Percentiles rank a stretch among this genome's conserved stretches.
Conservation (phyloP, 805 yeast species). For the Schwanniomyces pseudopolymorphus region DNA sequence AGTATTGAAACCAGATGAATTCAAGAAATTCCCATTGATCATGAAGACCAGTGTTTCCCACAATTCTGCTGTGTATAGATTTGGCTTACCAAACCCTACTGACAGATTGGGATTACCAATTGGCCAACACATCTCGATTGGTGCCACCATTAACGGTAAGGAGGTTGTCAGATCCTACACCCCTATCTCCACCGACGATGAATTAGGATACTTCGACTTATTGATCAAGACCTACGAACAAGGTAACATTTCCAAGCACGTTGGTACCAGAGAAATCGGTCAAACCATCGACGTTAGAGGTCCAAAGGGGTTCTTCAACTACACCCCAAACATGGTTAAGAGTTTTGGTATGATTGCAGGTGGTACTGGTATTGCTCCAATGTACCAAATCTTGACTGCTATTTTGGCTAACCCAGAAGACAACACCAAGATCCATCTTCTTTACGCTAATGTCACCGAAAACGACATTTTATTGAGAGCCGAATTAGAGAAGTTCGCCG, state of each 20-base stretch:
- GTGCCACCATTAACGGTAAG: slow-evolving; percentile 73
- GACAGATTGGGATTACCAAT: slow-evolving; percentile 85
- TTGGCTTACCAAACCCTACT: slow-evolving; percentile 72
- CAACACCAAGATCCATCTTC: slow-evolving; percentile 66
- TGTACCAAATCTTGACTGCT: slow-evolving; percentile 88
- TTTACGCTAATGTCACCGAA: slow-evolving; percentile 80
- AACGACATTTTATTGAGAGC: slow-evolving; percentile 78
- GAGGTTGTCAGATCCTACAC: slow-evolving; percentile 86
- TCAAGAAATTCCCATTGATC: slow-evolving; percentile 76
- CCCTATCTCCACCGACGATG: slow-evolving; percentile 80
- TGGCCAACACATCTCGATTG: slow-evolving; percentile 89
- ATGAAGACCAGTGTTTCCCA: slow-evolving; percentile 74
- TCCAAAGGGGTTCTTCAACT: slow-evolving; percentile 86
- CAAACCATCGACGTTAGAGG: slow-evolving; percentile 79
- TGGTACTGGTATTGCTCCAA: slow-evolving; percentile 95
- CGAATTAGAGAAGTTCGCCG: slow-evolving; percentile 70
- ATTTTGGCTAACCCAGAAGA: slow-evolving; percentile 76
- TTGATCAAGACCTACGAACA: slow-evolving; percentile 81
- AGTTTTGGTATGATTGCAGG: slow-evolving; percentile 91
- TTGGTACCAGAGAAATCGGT: slow-evolving; percentile 73
- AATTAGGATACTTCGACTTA: slow-evolving; percentile 79
- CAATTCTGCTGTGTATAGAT: slow-evolving; percentile 80
- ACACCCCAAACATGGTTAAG: slow-evolving; percentile 73
- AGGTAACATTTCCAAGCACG: slow-evolving; percentile 78
- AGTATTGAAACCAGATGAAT: slow-evolving; percentile 63